A percentile compares a stretch with the other conserved stretches of the same genome.
Conservation (phyloP, 441 rosid genomes). For the Manihot esculenta region DNA sequence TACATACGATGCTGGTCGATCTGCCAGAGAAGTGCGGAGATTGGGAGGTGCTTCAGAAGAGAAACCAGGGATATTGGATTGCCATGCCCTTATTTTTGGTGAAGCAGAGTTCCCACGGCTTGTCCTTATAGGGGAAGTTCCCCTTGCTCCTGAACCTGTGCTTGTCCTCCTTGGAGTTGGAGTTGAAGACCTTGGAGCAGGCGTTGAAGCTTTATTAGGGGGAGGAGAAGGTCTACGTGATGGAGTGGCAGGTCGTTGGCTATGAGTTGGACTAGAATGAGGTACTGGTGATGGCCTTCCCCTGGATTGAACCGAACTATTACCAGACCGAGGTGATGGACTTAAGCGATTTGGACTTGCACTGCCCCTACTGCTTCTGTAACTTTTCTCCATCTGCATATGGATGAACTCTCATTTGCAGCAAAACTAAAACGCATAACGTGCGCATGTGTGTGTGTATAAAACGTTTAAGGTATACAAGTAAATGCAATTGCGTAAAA, state of each 20-base stretch:
- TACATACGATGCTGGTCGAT: slow-evolving; percentile 88
- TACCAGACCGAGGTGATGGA: slow-evolving; percentile 82
- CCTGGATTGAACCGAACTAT: slow-evolving; percentile 63
- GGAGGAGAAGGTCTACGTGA: slow-evolving; percentile 78
- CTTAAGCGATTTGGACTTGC: slow-evolving; percentile 96
- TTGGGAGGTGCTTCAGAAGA: slow-evolving; percentile 96
- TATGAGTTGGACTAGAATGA: slow-evolving; percentile 66
- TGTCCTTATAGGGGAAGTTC: slow-evolving; percentile 72
- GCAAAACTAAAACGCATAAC: background rate
- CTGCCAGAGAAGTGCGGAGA: slow-evolving; percentile 94
- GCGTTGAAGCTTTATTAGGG: slow-evolving; percentile 59
- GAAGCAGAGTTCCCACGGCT: slow-evolving; percentile 87
- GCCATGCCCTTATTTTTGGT: slow-evolving; percentile 92
- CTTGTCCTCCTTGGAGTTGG: slow-evolving; percentile 79
- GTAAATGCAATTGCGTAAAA: slow-evolving; percentile 13
- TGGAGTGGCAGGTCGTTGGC: slow-evolving; percentile 60
- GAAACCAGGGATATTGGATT: slow-evolving; percentile 90
- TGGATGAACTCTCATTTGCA: slow-evolving; percentile 16
- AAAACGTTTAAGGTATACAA: background rate
- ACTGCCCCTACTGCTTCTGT: slow-evolving; percentile 91
- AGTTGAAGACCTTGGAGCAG: slow-evolving; percentile 69
- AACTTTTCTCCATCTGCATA: slow-evolving; percentile 92
- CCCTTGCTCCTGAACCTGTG: slow-evolving; percentile 72
- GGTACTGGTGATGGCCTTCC: slow-evolving; percentile 86
- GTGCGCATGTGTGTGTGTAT: no score